Evolutionary conservation across 2,329 filamentous ascomycete genomes (phyloP).

Genomic region (Arthroderma sp.): DNA sequence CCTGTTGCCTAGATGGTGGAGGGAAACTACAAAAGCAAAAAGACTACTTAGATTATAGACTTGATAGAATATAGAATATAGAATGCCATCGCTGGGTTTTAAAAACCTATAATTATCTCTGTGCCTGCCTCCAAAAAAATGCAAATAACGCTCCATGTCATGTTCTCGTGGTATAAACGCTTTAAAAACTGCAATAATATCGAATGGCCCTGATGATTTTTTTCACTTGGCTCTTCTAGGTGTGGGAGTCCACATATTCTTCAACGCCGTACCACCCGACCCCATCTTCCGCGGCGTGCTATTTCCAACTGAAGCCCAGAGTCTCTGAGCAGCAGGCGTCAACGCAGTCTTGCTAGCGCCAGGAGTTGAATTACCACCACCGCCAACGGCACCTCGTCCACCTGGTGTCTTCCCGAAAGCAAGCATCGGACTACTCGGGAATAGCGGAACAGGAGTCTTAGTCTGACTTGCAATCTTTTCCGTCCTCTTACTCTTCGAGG

Average conservation of each 20-base stretch:
- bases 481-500: constrained; percentile 56
- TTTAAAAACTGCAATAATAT: neutral
- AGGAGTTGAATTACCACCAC: neutral
- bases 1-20: no score
- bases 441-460: constrained; percentile 33
- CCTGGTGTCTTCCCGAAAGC: constrained; percentile 20
- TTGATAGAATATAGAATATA: neutral
- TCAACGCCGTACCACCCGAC: constrained; percentile 10
- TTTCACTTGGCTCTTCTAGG: constrained; percentile 16
- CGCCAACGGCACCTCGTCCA: constrained; percentile 11
- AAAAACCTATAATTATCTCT: neutral
- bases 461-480: constrained; percentile 47
- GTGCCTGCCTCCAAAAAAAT: neutral
- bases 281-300: constrained; percentile 19
- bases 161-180: neutral
- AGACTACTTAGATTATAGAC: neutral
- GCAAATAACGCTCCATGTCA: neutral
- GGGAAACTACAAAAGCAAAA: no score
- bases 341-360: constrained; percentile 18
- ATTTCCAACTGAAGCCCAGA: constrained; percentile 26
- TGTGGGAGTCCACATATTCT: constrained; percentile 29
- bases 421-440: constrained; percentile 28
- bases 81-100: neutral
- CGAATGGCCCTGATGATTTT: neutral
- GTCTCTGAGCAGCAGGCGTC: constrained; percentile 32